Base-by-base conservation (phyloP, 2,329 filamentous ascomycete species). In the Lachnellula suecica region DNA sequence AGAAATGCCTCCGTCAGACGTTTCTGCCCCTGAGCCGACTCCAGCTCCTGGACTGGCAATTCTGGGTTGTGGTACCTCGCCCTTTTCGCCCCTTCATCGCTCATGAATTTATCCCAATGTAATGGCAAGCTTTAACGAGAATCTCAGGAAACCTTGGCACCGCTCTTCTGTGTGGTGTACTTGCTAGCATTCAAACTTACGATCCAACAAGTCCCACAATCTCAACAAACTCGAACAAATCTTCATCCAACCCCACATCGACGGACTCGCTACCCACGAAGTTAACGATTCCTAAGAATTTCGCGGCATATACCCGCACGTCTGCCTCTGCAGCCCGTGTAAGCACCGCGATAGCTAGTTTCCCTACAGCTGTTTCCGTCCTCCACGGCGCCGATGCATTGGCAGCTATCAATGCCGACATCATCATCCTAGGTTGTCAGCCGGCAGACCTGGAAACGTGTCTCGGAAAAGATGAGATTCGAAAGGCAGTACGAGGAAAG, bases 371-470 rank as follows among this genome's bases (percentile, higher is more conserved):
- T 8, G 75, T 94, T 45, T 82, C 79, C 56, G 81, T 92, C 41
- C 77, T 88, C 35, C 82, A 86, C 61, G 86, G 87, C 67, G 79
- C 89, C 59, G 93, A 95, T 70, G 72, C 91, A 25, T 70, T 76
- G 17, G 83, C 88, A 4, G 83, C 85, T 7, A 71, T 81, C 60
- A 74, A 85, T 64, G 82, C 87, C 38, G 87, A 94, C 66, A 79
- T 94, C 35, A 71, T 95, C 41, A 76, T 96, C 22, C 79, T 96
- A 1, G 83, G 84, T 25, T 96, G 90, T 78, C 94, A 95, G 71
- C 88, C 91, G 1, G 82, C 88, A 66, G 85, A 86, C 75, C 83
- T 89, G 54, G 76, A 79, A 52, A 82, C 83, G 13, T 79, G 96
- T 41, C 78, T 96, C 1, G 74, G 76, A 49, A 81, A 81, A 53